These are phyloP conservation scores for Gossypium anomalum DNA, from an alignment of 345 rosid genomes.

Conservation along the genomic window DNA sequence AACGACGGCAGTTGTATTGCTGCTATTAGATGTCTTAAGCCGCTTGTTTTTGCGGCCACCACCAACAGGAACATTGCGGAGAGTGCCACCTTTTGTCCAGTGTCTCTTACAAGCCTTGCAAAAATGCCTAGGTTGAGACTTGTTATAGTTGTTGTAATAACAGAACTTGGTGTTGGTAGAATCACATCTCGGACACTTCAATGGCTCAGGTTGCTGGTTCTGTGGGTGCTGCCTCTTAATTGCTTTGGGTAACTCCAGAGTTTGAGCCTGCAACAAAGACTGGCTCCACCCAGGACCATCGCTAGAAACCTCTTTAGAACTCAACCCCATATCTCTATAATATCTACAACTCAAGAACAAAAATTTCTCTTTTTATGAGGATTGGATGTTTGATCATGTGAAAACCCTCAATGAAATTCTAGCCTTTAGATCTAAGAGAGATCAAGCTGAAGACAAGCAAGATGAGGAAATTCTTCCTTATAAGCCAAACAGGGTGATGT, in stretches of 20 bases:
- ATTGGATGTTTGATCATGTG: background rate
- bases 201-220: slow-evolving; percentile 41
- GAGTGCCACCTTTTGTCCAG: slow-evolving; percentile 95
- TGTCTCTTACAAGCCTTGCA: slow-evolving; percentile 90
- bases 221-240: slow-evolving; percentile 30
- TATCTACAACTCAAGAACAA: background rate
- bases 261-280: slow-evolving; percentile 37
- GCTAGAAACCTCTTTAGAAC: slow-evolving; percentile 46
- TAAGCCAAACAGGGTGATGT: slow-evolving; percentile 17
- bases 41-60: slow-evolving; percentile 88
- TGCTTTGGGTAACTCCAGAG: slow-evolving; percentile 31
- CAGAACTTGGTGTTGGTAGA: slow-evolving; percentile 91
- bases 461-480: slow-evolving; percentile 18
- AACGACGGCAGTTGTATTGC: background rate
- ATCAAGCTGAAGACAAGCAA: slow-evolving; percentile 24
- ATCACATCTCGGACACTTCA: slow-evolving; percentile 91
- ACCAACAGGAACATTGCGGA: slow-evolving; percentile 49
- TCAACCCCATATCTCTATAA: slow-evolving; percentile 34
- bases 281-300: slow-evolving; percentile 46
- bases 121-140: slow-evolving; percentile 82
- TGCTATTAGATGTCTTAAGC: slow-evolving; percentile 28
- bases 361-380: background rate
- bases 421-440: slow-evolving; percentile 39
- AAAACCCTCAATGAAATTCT: background rate
- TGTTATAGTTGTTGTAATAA: slow-evolving; percentile 89